A percentile compares a stretch with the other conserved stretches of the same genome.
These are phyloP conservation scores for Solanum dulcamara DNA, from an alignment of 257 asterid genomes.

Conservation along the genomic window DNA sequence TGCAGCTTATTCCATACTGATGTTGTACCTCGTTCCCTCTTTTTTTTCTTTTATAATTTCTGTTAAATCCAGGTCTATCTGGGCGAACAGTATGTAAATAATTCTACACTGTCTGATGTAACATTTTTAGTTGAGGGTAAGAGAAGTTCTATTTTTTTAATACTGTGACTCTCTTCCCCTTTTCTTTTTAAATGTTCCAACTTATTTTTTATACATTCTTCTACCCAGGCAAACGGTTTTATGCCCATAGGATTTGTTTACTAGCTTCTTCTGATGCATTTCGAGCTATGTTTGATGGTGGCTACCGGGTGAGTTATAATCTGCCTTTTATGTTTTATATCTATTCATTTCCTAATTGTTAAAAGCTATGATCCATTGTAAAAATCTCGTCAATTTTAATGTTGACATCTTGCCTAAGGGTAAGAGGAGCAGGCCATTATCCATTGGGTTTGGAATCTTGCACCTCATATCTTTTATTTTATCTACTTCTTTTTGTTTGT, in stretches of 20 bases:
- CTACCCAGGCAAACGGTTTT: slow-evolving; percentile 52
- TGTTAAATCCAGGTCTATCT: slow-evolving; percentile 65
- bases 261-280: slow-evolving; percentile 98
- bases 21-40: neutral
- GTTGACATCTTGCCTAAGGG: neutral
- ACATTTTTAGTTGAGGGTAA: slow-evolving; percentile 94
- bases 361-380: neutral
- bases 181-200: neutral
- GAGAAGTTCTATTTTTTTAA: neutral
- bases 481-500: neutral
- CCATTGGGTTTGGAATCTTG: neutral
- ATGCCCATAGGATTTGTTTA: slow-evolving; percentile 93
- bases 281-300: slow-evolving; percentile 99
- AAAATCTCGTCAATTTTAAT: neutral
- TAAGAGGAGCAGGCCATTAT: neutral
- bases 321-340: neutral
- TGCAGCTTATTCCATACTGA: neutral
- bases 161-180: neutral
- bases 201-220: neutral
- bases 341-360: neutral
- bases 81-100: slow-evolving; percentile 94
- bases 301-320: slow-evolving; percentile 70
- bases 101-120: slow-evolving; percentile 80
- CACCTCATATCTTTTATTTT: neutral
- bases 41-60: neutral